Percentiles rank a stretch among this genome's conserved stretches.
Conservation (phyloP, 2,329 filamentous ascomycete species). For the Gaeumannomyces sp. region DNA sequence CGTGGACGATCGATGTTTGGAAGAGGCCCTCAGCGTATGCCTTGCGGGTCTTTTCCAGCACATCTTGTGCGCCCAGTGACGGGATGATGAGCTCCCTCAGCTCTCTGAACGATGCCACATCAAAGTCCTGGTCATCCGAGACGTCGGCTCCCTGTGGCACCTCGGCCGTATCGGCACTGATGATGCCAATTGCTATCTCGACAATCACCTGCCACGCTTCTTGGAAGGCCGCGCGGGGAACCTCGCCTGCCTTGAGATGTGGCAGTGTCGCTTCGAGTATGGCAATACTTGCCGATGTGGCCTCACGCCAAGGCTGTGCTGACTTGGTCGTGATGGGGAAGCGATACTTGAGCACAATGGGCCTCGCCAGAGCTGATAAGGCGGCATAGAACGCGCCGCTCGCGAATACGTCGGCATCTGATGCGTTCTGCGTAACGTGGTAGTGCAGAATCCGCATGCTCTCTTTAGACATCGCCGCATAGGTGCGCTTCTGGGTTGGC, state of each 20-base stretch:
- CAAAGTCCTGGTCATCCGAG: conserved; percentile 68
- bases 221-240: conserved; percentile 40
- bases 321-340: conserved; percentile 68
- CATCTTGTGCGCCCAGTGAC: conserved; percentile 56
- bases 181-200: conserved; percentile 60
- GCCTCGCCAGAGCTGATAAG: conserved; percentile 59
- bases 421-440: conserved; percentile 52
- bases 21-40: conserved; percentile 74
- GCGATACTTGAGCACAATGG: conserved; percentile 74
- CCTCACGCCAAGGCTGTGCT: conserved; percentile 70
- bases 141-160: conserved; percentile 43
- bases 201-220: conserved; percentile 67
- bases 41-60: conserved; percentile 62
- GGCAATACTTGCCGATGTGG: conserved; percentile 63
- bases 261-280: conserved; percentile 63
- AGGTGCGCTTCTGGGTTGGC: conserved; percentile 58
- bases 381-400: conserved; percentile 60
- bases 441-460: conserved; percentile 65
- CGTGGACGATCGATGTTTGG: conserved; percentile 73
- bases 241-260: conserved; percentile 44
- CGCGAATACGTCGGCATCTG: conserved; percentile 61
- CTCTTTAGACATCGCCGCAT: conserved; percentile 80
- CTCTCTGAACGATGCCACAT: conserved; percentile 66
- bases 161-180: conserved; percentile 52
- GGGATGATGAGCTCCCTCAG: conserved; percentile 70